Base-by-base conservation (phyloP, 2,329 filamentous ascomycete species). In the Ceratocystis eucalypticola region DNA sequence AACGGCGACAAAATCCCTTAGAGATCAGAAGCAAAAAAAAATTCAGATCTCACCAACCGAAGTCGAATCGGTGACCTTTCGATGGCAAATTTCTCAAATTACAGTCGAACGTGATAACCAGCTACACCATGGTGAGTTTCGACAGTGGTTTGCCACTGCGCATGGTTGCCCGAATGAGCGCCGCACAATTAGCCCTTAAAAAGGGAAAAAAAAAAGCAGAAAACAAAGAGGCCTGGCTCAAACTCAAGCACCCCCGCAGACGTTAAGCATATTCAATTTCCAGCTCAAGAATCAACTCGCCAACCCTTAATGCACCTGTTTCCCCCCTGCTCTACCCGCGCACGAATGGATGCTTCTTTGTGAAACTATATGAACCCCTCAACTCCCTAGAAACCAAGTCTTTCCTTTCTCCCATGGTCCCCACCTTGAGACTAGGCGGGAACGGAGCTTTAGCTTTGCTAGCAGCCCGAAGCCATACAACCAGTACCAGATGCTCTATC, bases 11-110 rank as follows among this genome's bases (percentile, higher is more conserved):
- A 5, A 41, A 15, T 41, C 12, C 12, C 37, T 1, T 15, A 1
- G 3, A 12, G 4, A 41, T 41, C 37, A 41, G 25, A 4, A 5
- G 15, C 17, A 33, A 5, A 15, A 7, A 64, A 64, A 67, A 50
- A 61, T 41, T 12, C 5, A 64, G 66, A 8, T 67, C 66, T 67
- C 66, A 67, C 66, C 66, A 67, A 67, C 66, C 66, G 66, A 65
- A 67, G 45, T 67, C 66, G 66, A 67, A 64, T 65, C 66, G 66
- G 66, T 67, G 66, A 67, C 66, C 66, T 67, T 67, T 67, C 66
- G 66, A 67, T 67, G 50, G 61, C 66, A 67, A 67, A 48, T 66
- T 15, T 61, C 62, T n/a, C 66, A 67, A 67, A 41, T 67, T 67
- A 67, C 66, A 67, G 66, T 67, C 66, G 66, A 64, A 64, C 66